These are phyloP conservation scores for Leccinum longicurvipes DNA, from an alignment of 768 basidiomycete genomes.

Conservation along the genomic window DNA sequence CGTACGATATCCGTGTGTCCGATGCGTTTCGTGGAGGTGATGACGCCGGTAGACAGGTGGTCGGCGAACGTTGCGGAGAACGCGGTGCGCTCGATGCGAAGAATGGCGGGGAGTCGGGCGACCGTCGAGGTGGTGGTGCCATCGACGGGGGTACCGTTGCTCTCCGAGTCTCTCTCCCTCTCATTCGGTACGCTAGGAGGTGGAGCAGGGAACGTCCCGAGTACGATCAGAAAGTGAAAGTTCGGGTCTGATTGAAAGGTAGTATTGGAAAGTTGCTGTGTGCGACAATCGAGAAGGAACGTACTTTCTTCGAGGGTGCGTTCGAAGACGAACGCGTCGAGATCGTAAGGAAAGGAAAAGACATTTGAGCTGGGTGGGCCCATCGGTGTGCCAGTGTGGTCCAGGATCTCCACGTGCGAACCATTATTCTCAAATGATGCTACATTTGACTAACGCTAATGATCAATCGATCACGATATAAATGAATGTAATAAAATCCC, in stretches of 20 bases:
- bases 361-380: background rate
- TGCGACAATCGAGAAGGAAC: background rate
- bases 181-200: background rate
- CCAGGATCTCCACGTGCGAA: too few species aligned
- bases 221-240: constrained; percentile 58
- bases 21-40: constrained; percentile 46
- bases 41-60: constrained; percentile 35
- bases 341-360: constrained; percentile 14
- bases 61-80: constrained; percentile 43
- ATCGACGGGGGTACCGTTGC: background rate
- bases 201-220: constrained; percentile 55
- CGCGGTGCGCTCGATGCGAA: constrained; percentile 77
- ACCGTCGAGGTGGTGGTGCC: background rate
- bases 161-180: background rate
- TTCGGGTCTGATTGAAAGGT: constrained; percentile 45
- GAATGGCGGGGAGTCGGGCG: constrained; percentile 49
- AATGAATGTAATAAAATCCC: too few species aligned
- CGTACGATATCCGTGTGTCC: constrained; percentile 69
- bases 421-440: too few species aligned
- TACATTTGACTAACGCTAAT: too few species aligned
- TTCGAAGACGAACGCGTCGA: constrained; percentile 49
- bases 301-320: constrained; percentile 52
- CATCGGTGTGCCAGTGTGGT: too few species aligned
- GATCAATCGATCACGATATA: too few species aligned
- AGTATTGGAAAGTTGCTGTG: background rate